A percentile compares a stretch with the other conserved stretches of the same genome.
phyloP scores from a whole-genome alignment of 371 early-diverging fungal species.

The Haplosporangium sp. region DNA sequence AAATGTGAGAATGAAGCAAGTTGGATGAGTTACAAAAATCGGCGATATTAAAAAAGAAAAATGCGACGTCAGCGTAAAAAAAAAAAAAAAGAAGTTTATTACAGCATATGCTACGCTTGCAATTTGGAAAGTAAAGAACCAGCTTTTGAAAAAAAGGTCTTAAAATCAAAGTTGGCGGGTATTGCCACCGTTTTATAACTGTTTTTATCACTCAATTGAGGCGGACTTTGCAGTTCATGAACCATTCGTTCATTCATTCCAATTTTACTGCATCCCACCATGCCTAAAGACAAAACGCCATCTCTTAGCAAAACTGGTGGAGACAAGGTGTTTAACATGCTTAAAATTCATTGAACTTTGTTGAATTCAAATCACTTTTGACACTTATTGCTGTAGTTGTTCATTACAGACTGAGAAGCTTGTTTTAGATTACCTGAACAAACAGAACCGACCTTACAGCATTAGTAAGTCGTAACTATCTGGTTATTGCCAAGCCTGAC shows the following conservation, averaged over 20 bases:
- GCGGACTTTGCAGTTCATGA: too few species aligned
- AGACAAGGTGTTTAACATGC: constrained; percentile 31
- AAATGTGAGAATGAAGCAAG: neutral
- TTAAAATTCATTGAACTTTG: neutral
- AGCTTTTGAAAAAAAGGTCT: too few species aligned
- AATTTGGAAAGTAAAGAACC: too few species aligned
- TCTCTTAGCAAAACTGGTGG: constrained; percentile 13
- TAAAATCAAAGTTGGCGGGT: too few species aligned
- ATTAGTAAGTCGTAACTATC: constrained; percentile 21
- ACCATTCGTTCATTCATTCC: too few species aligned
- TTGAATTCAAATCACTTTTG: neutral
- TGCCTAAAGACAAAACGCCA: constrained; percentile 50
- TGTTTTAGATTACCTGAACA: constrained; percentile 46
- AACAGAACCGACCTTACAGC: constrained; percentile 48
- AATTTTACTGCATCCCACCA: neutral
- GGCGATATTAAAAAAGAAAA: neutral
- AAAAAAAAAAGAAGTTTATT: too few species aligned
- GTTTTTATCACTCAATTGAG: too few species aligned
- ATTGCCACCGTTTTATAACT: neutral
- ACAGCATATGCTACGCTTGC: too few species aligned
- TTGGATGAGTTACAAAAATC: too few species aligned
- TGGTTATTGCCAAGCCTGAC: neutral
- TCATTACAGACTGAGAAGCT: constrained; percentile 31
- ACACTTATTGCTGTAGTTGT: neutral
- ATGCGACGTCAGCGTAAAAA: too few species aligned